These are phyloP conservation scores for Myriosclerotinia scirpicola DNA, from an alignment of 2,329 filamentous ascomycete species.

Conservation along the genomic window DNA sequence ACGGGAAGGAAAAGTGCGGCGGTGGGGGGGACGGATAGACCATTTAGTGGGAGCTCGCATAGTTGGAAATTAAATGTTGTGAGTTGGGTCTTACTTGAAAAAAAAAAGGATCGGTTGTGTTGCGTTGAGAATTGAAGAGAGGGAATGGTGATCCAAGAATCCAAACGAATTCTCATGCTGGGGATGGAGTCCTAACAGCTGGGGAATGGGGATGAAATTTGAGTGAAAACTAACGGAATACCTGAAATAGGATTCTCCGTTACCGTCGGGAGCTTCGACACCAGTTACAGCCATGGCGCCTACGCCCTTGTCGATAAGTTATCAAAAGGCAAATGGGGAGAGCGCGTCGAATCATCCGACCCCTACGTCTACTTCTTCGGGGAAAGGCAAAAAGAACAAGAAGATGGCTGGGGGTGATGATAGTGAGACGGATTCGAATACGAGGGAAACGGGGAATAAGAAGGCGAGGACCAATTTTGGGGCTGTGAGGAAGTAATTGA, in stretches of 20 bases:
- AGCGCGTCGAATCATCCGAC: constrained; percentile 54
- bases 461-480: constrained; percentile 40
- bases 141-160: neutral
- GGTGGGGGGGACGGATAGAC: constrained; percentile 64
- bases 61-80: constrained; percentile 55
- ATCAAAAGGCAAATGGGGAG: constrained; percentile 45
- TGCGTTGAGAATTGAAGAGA: too few species aligned
- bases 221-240: neutral
- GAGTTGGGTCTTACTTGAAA: constrained; percentile 28
- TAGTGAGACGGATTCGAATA: constrained; percentile 60
- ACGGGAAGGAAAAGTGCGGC: constrained; percentile 63
- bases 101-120: neutral
- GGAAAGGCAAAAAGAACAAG: constrained; percentile 51
- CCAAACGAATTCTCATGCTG: neutral
- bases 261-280: constrained; percentile 37
- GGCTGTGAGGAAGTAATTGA: constrained; percentile 34
- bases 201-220: neutral
- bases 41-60: constrained; percentile 60
- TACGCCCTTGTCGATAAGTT: constrained; percentile 56
- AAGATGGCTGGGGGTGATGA: constrained; percentile 52
- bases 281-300: constrained; percentile 48
- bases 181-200: neutral
- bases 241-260: constrained; percentile 36
- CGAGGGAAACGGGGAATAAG: constrained; percentile 42
- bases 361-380: constrained; percentile 53